phyloP scores from a whole-genome alignment of 768 basidiomycete genomes.

The Suillus bovinus region DNA sequence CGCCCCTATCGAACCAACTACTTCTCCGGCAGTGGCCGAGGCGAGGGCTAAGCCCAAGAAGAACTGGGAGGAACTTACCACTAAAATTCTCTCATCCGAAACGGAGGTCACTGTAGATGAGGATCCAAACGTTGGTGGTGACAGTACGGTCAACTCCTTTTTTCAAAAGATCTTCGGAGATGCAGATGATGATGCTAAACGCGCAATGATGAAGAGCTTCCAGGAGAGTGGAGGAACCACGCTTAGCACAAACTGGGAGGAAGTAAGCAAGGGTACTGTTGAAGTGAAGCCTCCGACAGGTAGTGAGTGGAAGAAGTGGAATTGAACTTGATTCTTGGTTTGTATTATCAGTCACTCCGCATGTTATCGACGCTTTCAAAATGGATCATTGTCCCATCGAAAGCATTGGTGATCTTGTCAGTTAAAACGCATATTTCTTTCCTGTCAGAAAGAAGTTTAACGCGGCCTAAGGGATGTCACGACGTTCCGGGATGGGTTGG shows the following conservation, averaged over 20 bases:
- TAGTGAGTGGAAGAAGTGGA: conserved; percentile 83
- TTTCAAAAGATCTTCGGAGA: conserved; percentile 91
- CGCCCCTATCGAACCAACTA: conserved; percentile 29
- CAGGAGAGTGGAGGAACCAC: conserved; percentile 94
- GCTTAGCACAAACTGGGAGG: conserved; percentile 94
- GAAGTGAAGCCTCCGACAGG: conserved; percentile 84
- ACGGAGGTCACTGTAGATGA: conserved; percentile 70
- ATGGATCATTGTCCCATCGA: conserved; percentile 5
- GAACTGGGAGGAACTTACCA: conserved; percentile 91
- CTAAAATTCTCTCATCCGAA: conserved; percentile 62
- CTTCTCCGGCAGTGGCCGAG: conserved; percentile 37
- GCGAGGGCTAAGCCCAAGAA: conserved; percentile 48
- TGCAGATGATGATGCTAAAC: conserved; percentile 87
- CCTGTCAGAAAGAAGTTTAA: neutral
- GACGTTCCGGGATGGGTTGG: neutral
- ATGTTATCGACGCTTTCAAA: conserved; percentile 13
- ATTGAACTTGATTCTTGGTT: conserved; percentile 25
- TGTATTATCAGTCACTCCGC: conserved; percentile 11
- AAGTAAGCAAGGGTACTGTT: conserved; percentile 69
- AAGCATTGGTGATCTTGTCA: neutral
- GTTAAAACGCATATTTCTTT: neutral
- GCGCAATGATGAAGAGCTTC: conserved; percentile 99
- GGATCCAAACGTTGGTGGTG: conserved; percentile 90
- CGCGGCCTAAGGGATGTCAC: neutral
- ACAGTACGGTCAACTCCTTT: conserved; percentile 81